Evolutionary conservation across 805 yeast genomes (phyloP).

Genomic region (Cyberlindnera bimundalis): DNA sequence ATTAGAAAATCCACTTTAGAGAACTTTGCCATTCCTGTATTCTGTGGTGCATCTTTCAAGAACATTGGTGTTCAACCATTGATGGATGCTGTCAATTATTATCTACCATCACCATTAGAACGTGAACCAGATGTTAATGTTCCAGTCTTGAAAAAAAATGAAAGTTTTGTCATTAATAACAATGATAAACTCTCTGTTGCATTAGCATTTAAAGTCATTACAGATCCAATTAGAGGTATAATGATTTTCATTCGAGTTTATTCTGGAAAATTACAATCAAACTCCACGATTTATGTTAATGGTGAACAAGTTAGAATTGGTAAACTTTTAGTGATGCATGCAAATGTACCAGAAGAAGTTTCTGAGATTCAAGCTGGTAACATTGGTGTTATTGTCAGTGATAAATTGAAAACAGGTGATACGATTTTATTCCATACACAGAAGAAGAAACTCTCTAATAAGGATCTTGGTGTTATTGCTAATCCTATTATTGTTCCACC

Average conservation of each 20-base stretch:
- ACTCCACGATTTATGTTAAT: constrained; percentile 62
- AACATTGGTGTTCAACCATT: constrained; percentile 96
- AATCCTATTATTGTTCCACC: constrained; percentile 86
- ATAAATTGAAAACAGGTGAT: constrained; percentile 83
- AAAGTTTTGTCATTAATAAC: constrained; percentile 51
- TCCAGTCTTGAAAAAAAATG: constrained; percentile 37
- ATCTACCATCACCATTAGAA: constrained; percentile 80
- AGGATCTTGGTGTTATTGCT: constrained; percentile 44
- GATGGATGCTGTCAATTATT: constrained; percentile 75
- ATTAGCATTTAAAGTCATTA: constrained; percentile 86
- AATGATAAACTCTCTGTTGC: constrained; percentile 67
- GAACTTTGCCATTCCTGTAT: constrained; percentile 64
- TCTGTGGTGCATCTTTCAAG: constrained; percentile 90
- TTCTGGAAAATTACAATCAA: constrained; percentile 68
- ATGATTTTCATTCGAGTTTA: constrained; percentile 88
- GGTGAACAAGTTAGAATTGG: constrained; percentile 64
- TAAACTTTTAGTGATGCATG: constrained; percentile 79
- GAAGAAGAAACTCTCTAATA: constrained; percentile 47
- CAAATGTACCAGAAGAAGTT: constrained; percentile 78
- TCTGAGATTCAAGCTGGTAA: constrained; percentile 65
- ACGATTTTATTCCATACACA: constrained; percentile 66
- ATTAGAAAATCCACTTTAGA: constrained; percentile 60
- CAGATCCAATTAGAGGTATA: constrained; percentile 78
- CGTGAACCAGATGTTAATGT: constrained; percentile 50
- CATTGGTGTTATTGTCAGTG: constrained; percentile 70